A percentile compares a stretch with the other conserved stretches of the same genome.
Evolutionary conservation across 192 early-diverging fungal species (phyloP).

Genomic region (Podila epigama): DNA sequence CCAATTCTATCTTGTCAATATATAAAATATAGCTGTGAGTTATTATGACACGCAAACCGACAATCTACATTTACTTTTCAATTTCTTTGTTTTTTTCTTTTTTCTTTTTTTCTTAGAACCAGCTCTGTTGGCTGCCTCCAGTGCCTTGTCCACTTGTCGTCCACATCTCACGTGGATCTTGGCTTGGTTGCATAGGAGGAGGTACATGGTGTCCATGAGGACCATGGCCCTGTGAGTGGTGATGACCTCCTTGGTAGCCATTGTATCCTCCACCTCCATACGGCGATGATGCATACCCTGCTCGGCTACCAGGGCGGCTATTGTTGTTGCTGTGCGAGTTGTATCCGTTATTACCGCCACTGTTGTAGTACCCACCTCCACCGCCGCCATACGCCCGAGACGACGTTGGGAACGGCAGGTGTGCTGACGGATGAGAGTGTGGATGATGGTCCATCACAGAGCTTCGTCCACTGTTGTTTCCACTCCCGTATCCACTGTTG

Average conservation of each 20-base stretch:
- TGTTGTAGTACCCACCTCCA: conserved; percentile 14
- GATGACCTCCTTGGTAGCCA: conserved; percentile 8
- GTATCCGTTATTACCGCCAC: background rate
- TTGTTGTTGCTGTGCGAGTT: conserved; percentile 11
- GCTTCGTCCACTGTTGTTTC: conserved; percentile 34
- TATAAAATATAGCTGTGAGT: background rate
- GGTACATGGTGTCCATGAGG: background rate
- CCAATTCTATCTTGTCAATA: too few relatives aligned
- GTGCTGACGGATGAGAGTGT: conserved; percentile 2
- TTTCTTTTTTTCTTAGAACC: conserved; percentile 17
- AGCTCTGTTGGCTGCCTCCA: conserved; percentile 41
- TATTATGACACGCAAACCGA: background rate
- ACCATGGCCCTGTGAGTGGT: conserved; percentile 4
- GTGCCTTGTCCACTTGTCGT: conserved; percentile 36
- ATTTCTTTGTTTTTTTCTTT: background rate
- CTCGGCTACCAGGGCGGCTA: conserved; percentile 39
- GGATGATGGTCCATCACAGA: conserved; percentile 37
- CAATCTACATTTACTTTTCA: background rate
- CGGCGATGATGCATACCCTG: conserved; percentile 14
- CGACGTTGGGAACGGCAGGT: conserved; percentile 24
- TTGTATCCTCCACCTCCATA: conserved; percentile 16
- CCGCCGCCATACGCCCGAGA: conserved; percentile 35
- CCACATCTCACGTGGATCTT: conserved; percentile 50
- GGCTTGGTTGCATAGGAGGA: conserved; percentile 20
- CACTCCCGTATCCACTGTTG: conserved; percentile 35